Evolutionary conservation across 371 early-diverging fungal species (phyloP).

Genomic region (Apophysomyces variabilis): DNA sequence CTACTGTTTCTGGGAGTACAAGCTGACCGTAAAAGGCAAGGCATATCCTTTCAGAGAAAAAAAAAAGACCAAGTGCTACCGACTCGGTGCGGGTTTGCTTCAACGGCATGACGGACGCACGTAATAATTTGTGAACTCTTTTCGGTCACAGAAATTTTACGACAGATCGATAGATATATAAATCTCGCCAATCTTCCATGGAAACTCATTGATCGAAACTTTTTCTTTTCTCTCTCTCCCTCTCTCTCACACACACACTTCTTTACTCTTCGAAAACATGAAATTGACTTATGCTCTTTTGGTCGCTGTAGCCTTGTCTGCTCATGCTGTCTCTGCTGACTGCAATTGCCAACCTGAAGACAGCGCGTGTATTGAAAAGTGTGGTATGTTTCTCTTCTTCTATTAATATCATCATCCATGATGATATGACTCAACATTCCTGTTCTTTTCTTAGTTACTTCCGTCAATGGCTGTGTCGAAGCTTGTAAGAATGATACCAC

Average conservation of each 20-base stretch:
- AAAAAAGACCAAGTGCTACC: background rate
- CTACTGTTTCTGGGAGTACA: constrained; percentile 8
- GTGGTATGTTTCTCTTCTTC: constrained; percentile 15
- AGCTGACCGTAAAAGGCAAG: background rate
- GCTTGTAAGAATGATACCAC: constrained; percentile 14
- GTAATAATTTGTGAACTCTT: background rate
- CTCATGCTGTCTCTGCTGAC: constrained; percentile 1
- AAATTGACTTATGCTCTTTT: constrained; percentile 18
- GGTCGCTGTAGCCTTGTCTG: constrained; percentile 15
- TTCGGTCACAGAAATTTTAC: constrained; percentile 5
- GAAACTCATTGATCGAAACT: background rate
- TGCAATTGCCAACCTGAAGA: constrained; percentile 20
- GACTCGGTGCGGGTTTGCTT: constrained; percentile 1
- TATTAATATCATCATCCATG: too few relatives aligned
- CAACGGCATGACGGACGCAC: constrained; percentile 7
- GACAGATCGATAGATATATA: background rate
- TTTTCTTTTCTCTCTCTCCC: background rate
- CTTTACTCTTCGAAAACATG: constrained; percentile 8
- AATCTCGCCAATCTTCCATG: background rate
- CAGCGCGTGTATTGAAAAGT: constrained; percentile 14
- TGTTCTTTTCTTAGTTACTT: constrained; percentile 13
- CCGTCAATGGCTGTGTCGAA: constrained; percentile 18
- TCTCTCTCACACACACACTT: background rate
- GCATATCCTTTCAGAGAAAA: background rate
- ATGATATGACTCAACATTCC: too few relatives aligned